phyloP scores from a whole-genome alignment of 1,284 basidiomycete genomes.

The Omphalotus olearius region DNA sequence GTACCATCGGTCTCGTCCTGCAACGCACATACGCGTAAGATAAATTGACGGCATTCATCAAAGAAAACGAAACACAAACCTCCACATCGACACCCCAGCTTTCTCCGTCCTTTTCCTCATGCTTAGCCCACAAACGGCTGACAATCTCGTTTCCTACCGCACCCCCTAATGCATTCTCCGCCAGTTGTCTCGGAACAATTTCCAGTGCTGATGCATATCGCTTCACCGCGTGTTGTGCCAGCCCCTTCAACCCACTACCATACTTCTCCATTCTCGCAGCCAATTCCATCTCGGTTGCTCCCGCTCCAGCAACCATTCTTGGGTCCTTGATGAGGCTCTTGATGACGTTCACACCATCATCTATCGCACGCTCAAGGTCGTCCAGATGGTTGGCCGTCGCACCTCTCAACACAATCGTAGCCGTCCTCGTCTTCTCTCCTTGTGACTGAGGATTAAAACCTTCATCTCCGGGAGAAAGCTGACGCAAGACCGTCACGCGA shows the following conservation, averaged over 20 bases:
- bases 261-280: conserved; percentile 81
- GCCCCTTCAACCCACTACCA: conserved; percentile 85
- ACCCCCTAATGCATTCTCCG: conserved; percentile 92
- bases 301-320: conserved; percentile 90
- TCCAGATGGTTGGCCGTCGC: conserved; percentile 95
- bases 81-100: conserved; percentile 75
- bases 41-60: background rate
- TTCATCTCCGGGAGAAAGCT: conserved; percentile 61
- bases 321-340: conserved; percentile 91
- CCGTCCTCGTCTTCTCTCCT: conserved; percentile 76
- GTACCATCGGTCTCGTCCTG: conserved; percentile 79
- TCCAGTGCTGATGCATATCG: conserved; percentile 89
- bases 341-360: conserved; percentile 97
- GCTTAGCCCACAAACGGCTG: conserved; percentile 85
- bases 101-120: conserved; percentile 62
- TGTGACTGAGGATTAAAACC: conserved; percentile 48
- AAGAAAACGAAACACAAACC: conserved; percentile 53
- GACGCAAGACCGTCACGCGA: conserved; percentile 94
- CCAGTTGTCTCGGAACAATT: conserved; percentile 89
- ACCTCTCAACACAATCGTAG: conserved; percentile 94
- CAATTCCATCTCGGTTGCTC: conserved; percentile 91
- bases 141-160: conserved; percentile 92
- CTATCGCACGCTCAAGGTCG: conserved; percentile 93
- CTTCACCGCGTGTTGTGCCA: conserved; percentile 93
- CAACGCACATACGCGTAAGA: conserved; percentile 5